These are phyloP conservation scores for Brassica juncea DNA, from an alignment of 345 rosid species.

Conservation along the genomic window DNA sequence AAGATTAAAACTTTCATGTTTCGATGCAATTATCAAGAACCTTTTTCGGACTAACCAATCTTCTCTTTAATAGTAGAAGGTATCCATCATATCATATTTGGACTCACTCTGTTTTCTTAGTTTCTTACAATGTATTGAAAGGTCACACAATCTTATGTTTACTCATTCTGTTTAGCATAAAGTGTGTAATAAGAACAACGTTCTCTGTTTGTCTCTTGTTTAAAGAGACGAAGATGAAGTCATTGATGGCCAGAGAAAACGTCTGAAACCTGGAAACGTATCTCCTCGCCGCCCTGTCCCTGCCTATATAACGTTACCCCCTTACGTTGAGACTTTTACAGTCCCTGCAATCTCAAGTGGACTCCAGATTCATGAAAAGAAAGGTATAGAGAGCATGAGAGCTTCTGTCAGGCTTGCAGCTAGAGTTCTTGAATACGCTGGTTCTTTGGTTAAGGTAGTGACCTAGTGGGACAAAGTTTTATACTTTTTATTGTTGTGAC, in stretches of 20 bases:
- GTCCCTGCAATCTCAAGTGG: conserved; percentile 73
- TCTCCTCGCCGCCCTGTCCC: conserved; percentile 84
- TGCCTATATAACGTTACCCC: conserved; percentile 60
- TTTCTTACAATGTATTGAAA: no score
- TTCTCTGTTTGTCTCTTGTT: background rate
- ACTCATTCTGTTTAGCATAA: background rate
- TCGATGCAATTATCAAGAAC: conserved; percentile 64
- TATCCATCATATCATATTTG: conserved; percentile 9
- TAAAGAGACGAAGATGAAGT: conserved; percentile 55
- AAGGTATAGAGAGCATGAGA: conserved; percentile 81
- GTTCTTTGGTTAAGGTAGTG: conserved; percentile 88
- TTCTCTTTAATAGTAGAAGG: conserved; percentile 79
- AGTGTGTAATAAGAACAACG: background rate
- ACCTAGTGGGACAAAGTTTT: conserved; percentile 5
- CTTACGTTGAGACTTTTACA: conserved; percentile 59
- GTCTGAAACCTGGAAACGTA: conserved; percentile 64
- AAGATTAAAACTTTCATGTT: conserved; percentile 15
- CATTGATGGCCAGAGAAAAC: conserved; percentile 51
- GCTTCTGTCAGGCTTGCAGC: conserved; percentile 95
- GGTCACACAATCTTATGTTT: no score
- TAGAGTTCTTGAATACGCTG: conserved; percentile 74
- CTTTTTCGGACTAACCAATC: conserved; percentile 64
- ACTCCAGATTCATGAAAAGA: conserved; percentile 71
- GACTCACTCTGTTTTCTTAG: background rate
- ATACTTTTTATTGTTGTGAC: background rate